Conservation (phyloP, 2,329 filamentous ascomycete species). For the Penicillium sp. region DNA sequence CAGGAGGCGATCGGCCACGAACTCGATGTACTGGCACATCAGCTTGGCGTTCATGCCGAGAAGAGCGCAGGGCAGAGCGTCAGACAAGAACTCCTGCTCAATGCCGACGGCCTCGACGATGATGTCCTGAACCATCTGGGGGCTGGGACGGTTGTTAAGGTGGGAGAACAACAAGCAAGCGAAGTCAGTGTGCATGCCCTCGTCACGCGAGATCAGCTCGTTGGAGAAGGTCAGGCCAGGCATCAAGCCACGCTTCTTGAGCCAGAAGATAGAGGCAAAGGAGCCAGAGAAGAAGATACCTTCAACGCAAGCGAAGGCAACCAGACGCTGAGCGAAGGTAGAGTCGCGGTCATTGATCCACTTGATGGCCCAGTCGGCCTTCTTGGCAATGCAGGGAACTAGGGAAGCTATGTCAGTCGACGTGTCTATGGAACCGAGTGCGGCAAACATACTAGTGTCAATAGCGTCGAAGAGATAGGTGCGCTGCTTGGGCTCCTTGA, state of each 20-base stretch:
- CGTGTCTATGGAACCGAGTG: neutral
- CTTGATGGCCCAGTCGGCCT: conserved; percentile 93
- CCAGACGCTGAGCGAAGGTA: conserved; percentile 90
- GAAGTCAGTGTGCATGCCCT: conserved; percentile 99
- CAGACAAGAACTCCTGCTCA: conserved; percentile 96
- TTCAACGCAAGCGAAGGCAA: conserved; percentile 96
- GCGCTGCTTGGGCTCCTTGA: conserved; percentile 94
- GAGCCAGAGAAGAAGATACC: conserved; percentile 99
- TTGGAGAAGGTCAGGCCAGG: conserved; percentile 98
- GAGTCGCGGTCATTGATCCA: conserved; percentile 96
- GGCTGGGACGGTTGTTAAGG: conserved; percentile 83
- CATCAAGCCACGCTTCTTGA: conserved; percentile 99
- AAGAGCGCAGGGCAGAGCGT: conserved; percentile 86
- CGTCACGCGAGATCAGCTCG: conserved; percentile 98
- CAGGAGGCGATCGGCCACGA: conserved; percentile 92
- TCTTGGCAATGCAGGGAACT: conserved; percentile 96
- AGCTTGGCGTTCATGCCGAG: conserved; percentile 96
- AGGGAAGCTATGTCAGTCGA: conserved; percentile 26
- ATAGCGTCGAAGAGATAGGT: conserved; percentile 97
- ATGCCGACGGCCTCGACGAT: conserved; percentile 92
- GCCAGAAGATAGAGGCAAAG: conserved; percentile 99
- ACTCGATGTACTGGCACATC: conserved; percentile 99
- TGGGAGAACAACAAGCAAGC: conserved; percentile 98
- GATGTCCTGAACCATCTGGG: conserved; percentile 77
- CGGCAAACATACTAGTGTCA: conserved; percentile 75